Evolutionary conservation across 202 grass and related monocot genomes (phyloP).

Genomic region (Bolboschoenoplectus hybrid): DNA sequence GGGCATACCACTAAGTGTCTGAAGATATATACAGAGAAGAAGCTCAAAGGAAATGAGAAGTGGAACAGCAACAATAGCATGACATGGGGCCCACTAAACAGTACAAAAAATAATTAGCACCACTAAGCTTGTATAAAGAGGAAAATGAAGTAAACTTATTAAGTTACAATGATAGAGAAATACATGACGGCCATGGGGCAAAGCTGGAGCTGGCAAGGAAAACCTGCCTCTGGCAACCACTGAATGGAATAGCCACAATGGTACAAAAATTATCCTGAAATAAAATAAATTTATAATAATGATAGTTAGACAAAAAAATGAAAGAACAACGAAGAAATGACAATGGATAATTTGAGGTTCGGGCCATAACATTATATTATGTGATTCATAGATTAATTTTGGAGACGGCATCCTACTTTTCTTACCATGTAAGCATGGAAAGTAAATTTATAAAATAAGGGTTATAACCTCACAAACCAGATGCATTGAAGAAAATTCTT

Average conservation of each 20-base stretch:
- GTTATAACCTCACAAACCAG: constrained; percentile 25
- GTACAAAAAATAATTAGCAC: constrained; percentile 40
- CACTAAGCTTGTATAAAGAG: constrained; percentile 2
- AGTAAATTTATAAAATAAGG: constrained; percentile 19
- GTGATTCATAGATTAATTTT: constrained; percentile 14
- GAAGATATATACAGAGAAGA: constrained; percentile 90
- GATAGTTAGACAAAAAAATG: neutral
- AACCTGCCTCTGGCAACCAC: constrained; percentile 83
- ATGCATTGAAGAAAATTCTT: neutral
- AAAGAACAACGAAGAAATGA: neutral
- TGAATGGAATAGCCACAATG: constrained; percentile 92
- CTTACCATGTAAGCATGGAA: neutral
- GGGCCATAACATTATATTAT: neutral
- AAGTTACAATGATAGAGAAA: constrained; percentile 30
- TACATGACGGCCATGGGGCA: constrained; percentile 93
- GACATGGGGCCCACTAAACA: constrained; percentile 90
- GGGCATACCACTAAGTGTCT: constrained; percentile 63
- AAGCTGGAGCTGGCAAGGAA: constrained; percentile 92
- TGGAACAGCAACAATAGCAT: constrained; percentile 82
- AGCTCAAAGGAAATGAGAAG: constrained; percentile 90
- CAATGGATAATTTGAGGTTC: neutral
- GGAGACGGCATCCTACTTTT: neutral
- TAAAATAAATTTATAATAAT: constrained; percentile 21
- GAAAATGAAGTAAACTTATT: constrained; percentile 21
- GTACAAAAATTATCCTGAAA: constrained; percentile 81